Base-by-base conservation (phyloP, 192 early-diverging fungal species). In the Powellomyces hirtus region DNA sequence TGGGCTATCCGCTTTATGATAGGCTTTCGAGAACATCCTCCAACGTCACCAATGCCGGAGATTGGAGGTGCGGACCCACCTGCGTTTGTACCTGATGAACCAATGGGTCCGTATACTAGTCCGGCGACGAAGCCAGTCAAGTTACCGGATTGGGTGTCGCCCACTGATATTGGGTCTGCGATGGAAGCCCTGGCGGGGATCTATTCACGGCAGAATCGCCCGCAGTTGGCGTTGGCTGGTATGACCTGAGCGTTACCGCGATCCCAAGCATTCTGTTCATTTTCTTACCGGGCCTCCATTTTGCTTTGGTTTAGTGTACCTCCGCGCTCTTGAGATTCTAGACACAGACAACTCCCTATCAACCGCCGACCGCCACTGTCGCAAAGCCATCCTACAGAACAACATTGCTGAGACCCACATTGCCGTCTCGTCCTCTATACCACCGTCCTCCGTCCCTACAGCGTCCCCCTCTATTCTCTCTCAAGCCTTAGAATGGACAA, bases 351-450 rank as follows among this genome's bases (percentile, higher is more conserved):
- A 18, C 3, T n/a, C 34, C 1, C 10, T 64, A 18, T n/a, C 53
- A 20, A 8, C 7, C 8, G 14, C 61, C 33, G 46, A 6, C 0
- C 34, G 52, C 18, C 8, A 30, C 24, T 72, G 70, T 42, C 70
- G 62, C 13, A 4, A 14, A 8, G 70, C 70, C 35, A 72, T 64
- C 50, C 16, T 72, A 20, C 13, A 34, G 11, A 64, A 64, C 38
- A 72, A 72, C 20, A 72, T 72, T 42, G 61, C 70, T 10, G 70
- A 72, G 35, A 18, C n/a, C 3, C 49, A 49, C 8, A 33, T 62
- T 5, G 18, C 4, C 18, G 37, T 64, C 34, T 24, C 22, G 11
- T n/a, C 5, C n/a, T 24, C 30, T 51, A 13, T 31, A 20, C 46
- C 36, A 1, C 30, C 20, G 22, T n/a, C n/a, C n/a, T n/a, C n/a